A percentile compares a stretch with the other conserved stretches of the same genome.
These are phyloP conservation scores for Sideroxylon spinosum DNA, from an alignment of 179 eudicot genomes.

Conservation along the genomic window DNA sequence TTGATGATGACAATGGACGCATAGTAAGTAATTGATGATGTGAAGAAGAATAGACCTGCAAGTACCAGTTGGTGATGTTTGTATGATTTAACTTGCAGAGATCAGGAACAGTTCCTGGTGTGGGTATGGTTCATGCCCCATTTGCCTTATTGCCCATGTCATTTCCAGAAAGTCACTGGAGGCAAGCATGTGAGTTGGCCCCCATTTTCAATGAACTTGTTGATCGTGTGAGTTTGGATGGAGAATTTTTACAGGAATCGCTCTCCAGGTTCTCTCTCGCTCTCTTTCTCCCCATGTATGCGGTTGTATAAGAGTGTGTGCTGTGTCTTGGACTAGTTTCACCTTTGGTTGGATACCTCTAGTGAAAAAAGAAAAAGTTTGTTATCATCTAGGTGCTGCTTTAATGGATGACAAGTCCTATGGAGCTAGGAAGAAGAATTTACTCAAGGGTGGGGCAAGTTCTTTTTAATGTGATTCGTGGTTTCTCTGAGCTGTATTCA, in stretches of 20 bases:
- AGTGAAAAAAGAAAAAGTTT: no score
- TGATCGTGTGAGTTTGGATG: slow-evolving; percentile 95
- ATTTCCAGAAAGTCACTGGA: slow-evolving; percentile 69
- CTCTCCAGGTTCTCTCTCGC: slow-evolving; percentile 65
- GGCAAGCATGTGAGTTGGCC: slow-evolving; percentile 83
- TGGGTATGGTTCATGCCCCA: slow-evolving; percentile 94
- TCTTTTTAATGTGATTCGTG: neutral
- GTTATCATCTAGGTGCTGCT: neutral
- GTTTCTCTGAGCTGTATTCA: neutral
- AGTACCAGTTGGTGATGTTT: slow-evolving; percentile 9
- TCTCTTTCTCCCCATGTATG: neutral
- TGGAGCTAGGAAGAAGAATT: slow-evolving; percentile 3
- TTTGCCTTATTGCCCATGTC: slow-evolving; percentile 70
- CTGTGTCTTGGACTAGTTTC: neutral
- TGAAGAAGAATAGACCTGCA: slow-evolving; percentile 5
- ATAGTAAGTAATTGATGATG: neutral
- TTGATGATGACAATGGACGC: neutral
- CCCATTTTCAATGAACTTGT: slow-evolving; percentile 90
- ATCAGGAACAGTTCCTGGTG: slow-evolving; percentile 86
- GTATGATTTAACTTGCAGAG: slow-evolving; percentile 43
- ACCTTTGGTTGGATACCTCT: no score
- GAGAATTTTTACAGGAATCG: slow-evolving; percentile 73
- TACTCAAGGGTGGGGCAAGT: neutral
- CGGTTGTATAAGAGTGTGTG: neutral
- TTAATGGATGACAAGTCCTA: neutral